Evolutionary conservation across 2,329 filamentous ascomycete species (phyloP).

Genomic region (Penicillium sp.): DNA sequence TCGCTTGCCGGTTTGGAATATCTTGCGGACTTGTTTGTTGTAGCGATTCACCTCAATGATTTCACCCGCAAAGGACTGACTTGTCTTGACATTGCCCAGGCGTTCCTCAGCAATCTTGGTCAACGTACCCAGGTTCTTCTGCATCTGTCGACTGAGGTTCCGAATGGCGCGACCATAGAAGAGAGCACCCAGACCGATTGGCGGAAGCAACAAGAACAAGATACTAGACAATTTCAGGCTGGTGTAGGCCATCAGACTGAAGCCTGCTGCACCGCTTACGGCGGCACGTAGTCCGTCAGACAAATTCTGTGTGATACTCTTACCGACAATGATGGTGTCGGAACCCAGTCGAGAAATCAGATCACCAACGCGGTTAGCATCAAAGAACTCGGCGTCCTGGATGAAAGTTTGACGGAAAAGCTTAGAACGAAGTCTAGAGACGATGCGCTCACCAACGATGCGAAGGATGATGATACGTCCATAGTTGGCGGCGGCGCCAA

Average conservation of each 20-base stretch:
- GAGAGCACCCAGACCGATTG: slow-evolving; percentile 85
- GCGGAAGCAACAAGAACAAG: slow-evolving; percentile 82
- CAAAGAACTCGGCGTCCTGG: slow-evolving; percentile 99
- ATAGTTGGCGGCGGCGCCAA: slow-evolving; percentile 90
- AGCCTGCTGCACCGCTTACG: slow-evolving; percentile 86
- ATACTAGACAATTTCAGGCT: slow-evolving; percentile 87
- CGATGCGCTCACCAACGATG: slow-evolving; percentile 92
- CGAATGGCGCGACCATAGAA: slow-evolving; percentile 88
- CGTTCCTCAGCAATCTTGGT: slow-evolving; percentile 98
- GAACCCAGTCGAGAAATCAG: slow-evolving; percentile 93
- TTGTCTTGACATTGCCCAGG: slow-evolving; percentile 94
- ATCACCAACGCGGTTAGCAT: slow-evolving; percentile 94
- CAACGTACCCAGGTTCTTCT: slow-evolving; percentile 86
- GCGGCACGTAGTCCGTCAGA: slow-evolving; percentile 91
- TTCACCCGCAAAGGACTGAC: slow-evolving; percentile 93
- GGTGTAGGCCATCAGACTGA: slow-evolving; percentile 93
- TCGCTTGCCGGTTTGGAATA: slow-evolving; percentile 82
- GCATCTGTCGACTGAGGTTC: slow-evolving; percentile 86
- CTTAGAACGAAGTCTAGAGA: slow-evolving; percentile 82
- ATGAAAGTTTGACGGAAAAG: slow-evolving; percentile 89
- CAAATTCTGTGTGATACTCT: slow-evolving; percentile 96
- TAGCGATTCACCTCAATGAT: slow-evolving; percentile 87
- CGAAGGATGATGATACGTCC: slow-evolving; percentile 88
- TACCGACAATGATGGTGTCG: slow-evolving; percentile 96
- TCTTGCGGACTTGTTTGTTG: slow-evolving; percentile 86